These are phyloP conservation scores for Rosa lucieae DNA, from an alignment of 306 rosid species.

Conservation along the genomic window DNA sequence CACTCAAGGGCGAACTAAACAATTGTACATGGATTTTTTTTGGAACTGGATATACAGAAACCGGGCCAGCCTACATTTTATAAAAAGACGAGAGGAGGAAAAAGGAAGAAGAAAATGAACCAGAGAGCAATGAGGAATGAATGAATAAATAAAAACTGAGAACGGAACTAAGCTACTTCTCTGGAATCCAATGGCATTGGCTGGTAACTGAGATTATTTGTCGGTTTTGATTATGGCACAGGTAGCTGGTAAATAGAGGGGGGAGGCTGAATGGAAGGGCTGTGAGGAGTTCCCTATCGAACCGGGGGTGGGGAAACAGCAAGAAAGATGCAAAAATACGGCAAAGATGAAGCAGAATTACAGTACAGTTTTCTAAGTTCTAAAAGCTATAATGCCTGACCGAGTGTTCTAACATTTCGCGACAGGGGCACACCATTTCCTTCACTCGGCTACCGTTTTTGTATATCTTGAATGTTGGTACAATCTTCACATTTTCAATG, in stretches of 20 bases:
- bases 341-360: conserved; percentile 28
- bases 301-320: conserved; percentile 28
- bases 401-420: conserved; percentile 83
- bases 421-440: conserved; percentile 86
- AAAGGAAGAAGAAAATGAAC: conserved; percentile 37
- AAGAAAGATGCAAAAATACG: conserved; percentile 32
- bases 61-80: conserved; percentile 36
- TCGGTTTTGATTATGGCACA: conserved; percentile 53
- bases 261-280: conserved; percentile 45
- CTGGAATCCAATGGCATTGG: conserved; percentile 56
- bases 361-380: conserved; percentile 35
- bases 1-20: conserved; percentile 40
- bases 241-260: conserved; percentile 41
- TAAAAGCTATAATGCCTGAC: conserved; percentile 88
- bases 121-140: conserved; percentile 84
- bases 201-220: conserved; percentile 58
- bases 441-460: conserved; percentile 77
- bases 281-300: conserved; percentile 36
- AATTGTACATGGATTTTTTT: conserved; percentile 43
- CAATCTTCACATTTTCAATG: conserved; percentile 71
- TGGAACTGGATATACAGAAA: conserved; percentile 39
- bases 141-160: conserved; percentile 76
- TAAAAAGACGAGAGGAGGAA: neutral
- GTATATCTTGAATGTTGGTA: conserved; percentile 97
- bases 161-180: conserved; percentile 65